Conservation (phyloP, 192 early-diverging fungal genomes). For the Allomyces javanicus region DNA sequence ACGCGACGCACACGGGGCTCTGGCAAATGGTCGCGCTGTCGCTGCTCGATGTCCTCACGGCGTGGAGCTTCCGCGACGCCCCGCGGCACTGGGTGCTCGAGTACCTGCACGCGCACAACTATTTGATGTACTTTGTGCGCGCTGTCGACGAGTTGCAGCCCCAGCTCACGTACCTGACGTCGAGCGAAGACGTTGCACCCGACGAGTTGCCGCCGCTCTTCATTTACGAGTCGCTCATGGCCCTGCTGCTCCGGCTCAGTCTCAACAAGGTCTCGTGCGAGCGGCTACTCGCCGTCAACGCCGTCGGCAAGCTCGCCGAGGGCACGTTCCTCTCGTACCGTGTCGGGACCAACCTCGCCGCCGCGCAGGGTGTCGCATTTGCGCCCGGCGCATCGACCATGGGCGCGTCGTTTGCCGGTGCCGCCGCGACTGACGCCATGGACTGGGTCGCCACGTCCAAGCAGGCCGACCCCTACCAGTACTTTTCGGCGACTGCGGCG, state of each 20-base stretch:
- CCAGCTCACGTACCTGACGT: background rate
- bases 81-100: background rate
- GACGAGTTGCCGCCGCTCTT: background rate
- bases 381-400: background rate
- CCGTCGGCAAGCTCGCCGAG: background rate
- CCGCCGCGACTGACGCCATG: background rate
- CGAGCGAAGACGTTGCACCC: background rate
- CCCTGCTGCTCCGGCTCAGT: background rate
- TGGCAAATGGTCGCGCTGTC: background rate
- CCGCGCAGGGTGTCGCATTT: background rate
- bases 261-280: background rate
- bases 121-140: background rate
- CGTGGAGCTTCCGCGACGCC: background rate
- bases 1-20: background rate
- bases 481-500: background rate
- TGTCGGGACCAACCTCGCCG: background rate
- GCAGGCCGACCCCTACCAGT: background rate
- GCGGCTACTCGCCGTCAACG: background rate
- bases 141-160: background rate
- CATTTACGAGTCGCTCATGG: background rate
- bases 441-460: background rate
- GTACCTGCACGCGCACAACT: background rate
- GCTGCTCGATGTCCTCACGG: background rate
- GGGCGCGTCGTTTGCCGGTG: too few species aligned
- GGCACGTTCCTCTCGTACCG: background rate